Evolutionary conservation across 129 eudicot species (phyloP).

Genomic region (Glebionis coronaria): DNA sequence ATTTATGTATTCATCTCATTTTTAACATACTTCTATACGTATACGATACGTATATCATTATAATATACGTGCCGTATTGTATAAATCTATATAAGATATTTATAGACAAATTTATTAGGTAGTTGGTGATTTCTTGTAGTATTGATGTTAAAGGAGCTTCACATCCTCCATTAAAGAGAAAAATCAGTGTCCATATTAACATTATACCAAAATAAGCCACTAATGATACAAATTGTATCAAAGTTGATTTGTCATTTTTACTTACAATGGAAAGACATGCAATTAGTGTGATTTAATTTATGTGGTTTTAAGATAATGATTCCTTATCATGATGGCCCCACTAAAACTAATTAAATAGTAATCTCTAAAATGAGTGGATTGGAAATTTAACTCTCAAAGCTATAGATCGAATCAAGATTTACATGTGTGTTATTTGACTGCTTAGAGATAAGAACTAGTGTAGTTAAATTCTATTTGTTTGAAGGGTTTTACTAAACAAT

Average conservation of each 20-base stretch:
- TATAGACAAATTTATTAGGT: constrained; percentile 9
- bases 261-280: constrained; percentile 44
- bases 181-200: constrained; percentile 22
- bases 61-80: constrained; percentile 22
- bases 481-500: no score
- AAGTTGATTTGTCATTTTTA: constrained; percentile 58
- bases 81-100: constrained; percentile 6
- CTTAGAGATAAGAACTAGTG: no score
- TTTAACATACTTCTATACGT: constrained; percentile 9
- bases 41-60: constrained; percentile 12
- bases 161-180: constrained; percentile 20
- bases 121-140: constrained; percentile 31
- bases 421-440: no score
- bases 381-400: background rate
- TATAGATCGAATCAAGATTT: background rate
- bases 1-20: constrained; percentile 1
- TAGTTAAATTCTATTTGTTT: no score
- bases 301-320: constrained; percentile 73
- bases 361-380: constrained; percentile 7
- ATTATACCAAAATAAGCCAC: constrained; percentile 36
- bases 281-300: constrained; percentile 48
- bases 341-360: constrained; percentile 3
- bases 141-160: constrained; percentile 21
- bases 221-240: constrained; percentile 31
- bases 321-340: constrained; percentile 48